Base-by-base conservation (phyloP, 768 basidiomycete genomes). In the Podaxis sp. region DNA sequence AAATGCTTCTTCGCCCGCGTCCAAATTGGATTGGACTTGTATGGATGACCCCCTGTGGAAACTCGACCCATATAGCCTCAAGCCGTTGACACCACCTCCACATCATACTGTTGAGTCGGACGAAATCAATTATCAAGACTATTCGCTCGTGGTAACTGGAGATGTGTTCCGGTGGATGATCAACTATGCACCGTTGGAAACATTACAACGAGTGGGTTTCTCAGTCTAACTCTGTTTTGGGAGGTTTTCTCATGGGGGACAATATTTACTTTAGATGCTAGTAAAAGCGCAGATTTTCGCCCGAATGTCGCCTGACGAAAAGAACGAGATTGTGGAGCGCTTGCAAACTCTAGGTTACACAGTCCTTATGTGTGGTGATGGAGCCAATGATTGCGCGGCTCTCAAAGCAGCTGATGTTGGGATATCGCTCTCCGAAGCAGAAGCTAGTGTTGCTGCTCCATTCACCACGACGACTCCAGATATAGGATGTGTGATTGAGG, bases 141-240 rank as follows among this genome's bases (percentile, higher is more conserved):
- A 94, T 69, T 86, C 93, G 1, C 81, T 99, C 18, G 95, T 90
- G 5, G 77, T 98, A 35, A 95, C 94, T 4, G 97, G 97, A 11
- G 95, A 98, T 68, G 87, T 96, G 36, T 99, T 99, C 77, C 84
- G 92, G 48, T 99, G 97, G 97, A 94, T 99, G 87, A 84, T 98
- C 68, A 95, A 95, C 69, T 85, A 93, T 73, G 95, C 93, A 0
- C 88, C 96, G 1, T 77, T 94, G 9, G 97, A 99, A 74, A 98
- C 97, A 0, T 73, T 98, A 64, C 94, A 98, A 67, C 82, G 95
- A 55, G 95, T 96, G 71, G 63, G 89, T 74, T 2, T n/a, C 4
- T 55, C 25, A 2, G 21, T 14, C 5, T 37, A 23, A 21, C 1
- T 48, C 25, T 25, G 6, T 25, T 21, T 11, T 11, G 4, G 25